Evolutionary conservation across 306 rosid species (phyloP).

Genomic region (Hippophae rhamnoides): DNA sequence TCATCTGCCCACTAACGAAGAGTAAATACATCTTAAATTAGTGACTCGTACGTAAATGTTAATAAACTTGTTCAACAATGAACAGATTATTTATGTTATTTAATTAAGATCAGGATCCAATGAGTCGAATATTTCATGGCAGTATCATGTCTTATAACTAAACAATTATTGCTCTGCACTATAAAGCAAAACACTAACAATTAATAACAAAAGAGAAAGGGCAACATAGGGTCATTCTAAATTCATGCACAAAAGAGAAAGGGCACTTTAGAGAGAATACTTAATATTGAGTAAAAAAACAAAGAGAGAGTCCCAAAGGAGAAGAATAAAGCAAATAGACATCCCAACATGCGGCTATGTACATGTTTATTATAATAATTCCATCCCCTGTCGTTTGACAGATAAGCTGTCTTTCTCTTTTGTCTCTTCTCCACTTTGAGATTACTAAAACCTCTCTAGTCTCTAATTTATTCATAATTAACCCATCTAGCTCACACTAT

Average conservation of each 20-base stretch:
- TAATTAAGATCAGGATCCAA: no score
- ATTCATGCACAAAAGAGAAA: neutral
- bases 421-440: neutral
- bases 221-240: neutral
- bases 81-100: no score
- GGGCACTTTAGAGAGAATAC: constrained; percentile 10
- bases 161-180: no score
- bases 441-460: neutral
- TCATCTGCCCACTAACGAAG: no score
- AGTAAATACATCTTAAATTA: no score
- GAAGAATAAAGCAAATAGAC: constrained; percentile 72
- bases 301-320: constrained; percentile 33
- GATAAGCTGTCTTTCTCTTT: constrained; percentile 50
- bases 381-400: constrained; percentile 49
- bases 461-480: neutral
- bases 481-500: neutral
- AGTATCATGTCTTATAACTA: no score
- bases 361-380: constrained; percentile 19
- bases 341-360: constrained; percentile 59
- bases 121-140: no score
- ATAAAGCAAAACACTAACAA: neutral
- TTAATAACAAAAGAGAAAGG: neutral
- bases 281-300: constrained; percentile 28
- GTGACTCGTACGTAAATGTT: no score
- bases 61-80: no score